Base-by-base conservation (phyloP, 345 rosid species). In the Citrus unshiu region DNA sequence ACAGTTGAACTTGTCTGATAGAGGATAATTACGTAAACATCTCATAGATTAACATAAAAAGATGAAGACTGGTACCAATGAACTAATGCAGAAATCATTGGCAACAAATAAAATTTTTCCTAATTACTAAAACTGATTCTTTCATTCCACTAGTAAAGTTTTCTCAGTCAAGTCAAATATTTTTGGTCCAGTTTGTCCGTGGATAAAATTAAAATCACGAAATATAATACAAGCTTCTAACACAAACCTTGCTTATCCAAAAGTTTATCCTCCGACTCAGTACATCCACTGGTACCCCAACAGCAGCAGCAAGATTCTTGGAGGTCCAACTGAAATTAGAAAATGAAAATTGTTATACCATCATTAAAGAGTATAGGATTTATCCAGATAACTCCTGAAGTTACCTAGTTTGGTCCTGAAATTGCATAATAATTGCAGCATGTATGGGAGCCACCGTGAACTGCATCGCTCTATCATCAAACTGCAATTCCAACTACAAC, bases 371-470 rank as follows among this genome's bases (percentile, higher is more conserved):
- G 35, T 30, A 77, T 18, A 61, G 59, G 65, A 6, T 60, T 24
- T 51, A 69, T 46, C 56, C 54, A 69, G 74, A 66, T 65, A 32
- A 30, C 68, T 81, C 80, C 73, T 12, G 37, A 74, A 57, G 57
- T 73, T 83, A 91, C 98, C 95, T 92, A 83, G 85, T 88, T 84
- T 88, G 92, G 72, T 94, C 97, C 84, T 94, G 97, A 86, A 96
- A 96, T 72, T 93, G 98, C 98, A 96, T 90, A 76, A 96, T 90
- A 62, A 96, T 91, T 73, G 92, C 93, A 24, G 98, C 99, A 84
- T 91, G 99, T 70, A 92, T 73, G 21, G 99, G 99, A 78, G 93
- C 83, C 37, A 96, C 99, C 2, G 87, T 88, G 75, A 94, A 94
- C 83, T 90, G 93, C 85, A 91, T 81, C 62, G 84, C 84, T 82